A percentile compares a stretch with the other conserved stretches of the same genome.
These are phyloP conservation scores for Warburgia ugandensis DNA, from an alignment of 164 flowering plant species.

Conservation along the genomic window DNA sequence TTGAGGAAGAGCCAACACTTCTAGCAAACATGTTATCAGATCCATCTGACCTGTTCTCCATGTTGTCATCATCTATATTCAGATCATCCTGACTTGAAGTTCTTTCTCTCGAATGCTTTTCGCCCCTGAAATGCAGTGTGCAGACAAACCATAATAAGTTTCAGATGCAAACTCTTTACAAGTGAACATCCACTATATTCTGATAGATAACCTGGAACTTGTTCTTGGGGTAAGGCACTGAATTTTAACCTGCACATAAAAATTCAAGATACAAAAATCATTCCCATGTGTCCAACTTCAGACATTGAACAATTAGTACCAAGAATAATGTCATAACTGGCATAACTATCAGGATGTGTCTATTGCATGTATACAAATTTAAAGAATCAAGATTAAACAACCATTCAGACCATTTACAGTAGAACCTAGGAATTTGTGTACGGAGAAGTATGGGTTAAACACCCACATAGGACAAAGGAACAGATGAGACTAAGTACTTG, in stretches of 20 bases:
- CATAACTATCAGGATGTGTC: too few relatives aligned
- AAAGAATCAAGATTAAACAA: too few relatives aligned
- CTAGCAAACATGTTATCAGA: constrained; percentile 28
- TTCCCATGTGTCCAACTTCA: neutral
- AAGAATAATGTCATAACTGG: too few relatives aligned
- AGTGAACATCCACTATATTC: constrained; percentile 1
- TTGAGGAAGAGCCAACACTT: constrained; percentile 38
- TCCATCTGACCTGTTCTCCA: constrained; percentile 38
- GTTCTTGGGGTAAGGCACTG: constrained; percentile 49
- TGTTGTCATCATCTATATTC: constrained; percentile 25
- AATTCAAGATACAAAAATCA: constrained; percentile 1
- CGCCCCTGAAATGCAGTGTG: constrained; percentile 31
- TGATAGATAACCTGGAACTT: constrained; percentile 26
- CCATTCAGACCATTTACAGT: too few relatives aligned
- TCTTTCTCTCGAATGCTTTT: constrained; percentile 21
- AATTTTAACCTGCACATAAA: constrained; percentile 38
- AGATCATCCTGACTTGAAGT: constrained; percentile 24
- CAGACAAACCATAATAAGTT: too few relatives aligned
- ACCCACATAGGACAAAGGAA: too few relatives aligned
- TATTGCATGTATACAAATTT: too few relatives aligned
- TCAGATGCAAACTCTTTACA: too few relatives aligned
- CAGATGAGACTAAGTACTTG: too few relatives aligned
- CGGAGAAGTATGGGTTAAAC: too few relatives aligned
- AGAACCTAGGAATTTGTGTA: too few relatives aligned
- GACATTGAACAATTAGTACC: neutral